Base-by-base conservation (phyloP, 2,329 filamentous ascomycete species). In the Ophiostoma australiae region DNA sequence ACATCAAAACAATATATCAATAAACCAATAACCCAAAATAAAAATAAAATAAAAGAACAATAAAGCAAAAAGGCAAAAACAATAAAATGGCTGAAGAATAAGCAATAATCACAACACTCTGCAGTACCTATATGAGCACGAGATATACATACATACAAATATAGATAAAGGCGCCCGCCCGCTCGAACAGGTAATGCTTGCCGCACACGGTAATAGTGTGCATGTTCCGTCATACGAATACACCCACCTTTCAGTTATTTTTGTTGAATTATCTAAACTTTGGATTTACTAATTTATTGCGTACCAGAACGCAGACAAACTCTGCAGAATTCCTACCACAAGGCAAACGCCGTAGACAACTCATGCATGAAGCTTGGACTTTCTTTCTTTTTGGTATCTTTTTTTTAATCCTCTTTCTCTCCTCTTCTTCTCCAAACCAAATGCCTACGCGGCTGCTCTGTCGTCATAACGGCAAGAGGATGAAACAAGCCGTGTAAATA, bases 151-250 rank as follows among this genome's bases (percentile, higher is more conserved):
- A n/a, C 11, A 58, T 58, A 27, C 23, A 58, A 58, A 58, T 23
- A n/a, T 58, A 27, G n/a, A 27, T 58, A 13, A 27, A 58, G 52
- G 23, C 13, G 52, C 17, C 39, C 17, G 17, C 20, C 48, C n/a
- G 20, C 52, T 58, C 52, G 23, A 58, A 58, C n/a, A 58, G 52
- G 52, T 13, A 58, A 58, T 58, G 52, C 52, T 27, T 58, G 52
- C n/a, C 52, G 52, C 52, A 58, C 23, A 58, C 52, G 52, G 52
- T 27, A 58, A 58, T 58, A 58, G 52, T 58, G 52, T 27, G 52
- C 52, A 58, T 58, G 52, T 58, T 23, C 52, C 52, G 52, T 58
- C 44, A 48, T 48, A 48, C 44, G 44, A 48, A 48, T 48, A 48
- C 44, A 48, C 44, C 44, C 44, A 48, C 20, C 15, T n/a, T n/a